These are phyloP conservation scores for Apiotrichum sp. DNA, from an alignment of 1,284 basidiomycete genomes.

Conservation along the genomic window DNA sequence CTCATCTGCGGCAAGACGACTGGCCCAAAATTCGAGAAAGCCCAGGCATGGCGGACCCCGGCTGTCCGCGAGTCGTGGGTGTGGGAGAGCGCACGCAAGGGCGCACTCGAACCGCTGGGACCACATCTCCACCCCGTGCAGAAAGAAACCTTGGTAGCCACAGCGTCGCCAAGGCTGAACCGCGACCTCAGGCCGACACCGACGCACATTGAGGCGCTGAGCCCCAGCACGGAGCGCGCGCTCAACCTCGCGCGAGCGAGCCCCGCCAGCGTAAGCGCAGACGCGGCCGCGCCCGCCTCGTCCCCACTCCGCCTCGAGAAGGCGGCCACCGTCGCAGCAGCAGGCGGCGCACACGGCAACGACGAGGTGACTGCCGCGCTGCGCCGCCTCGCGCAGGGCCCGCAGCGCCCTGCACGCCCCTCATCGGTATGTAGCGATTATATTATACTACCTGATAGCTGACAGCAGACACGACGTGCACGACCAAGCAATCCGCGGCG, in stretches of 20 bases:
- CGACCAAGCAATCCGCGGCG: background rate
- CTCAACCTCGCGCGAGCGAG: conserved; percentile 18
- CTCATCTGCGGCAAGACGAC: conserved; percentile 25
- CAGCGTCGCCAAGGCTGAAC: too few species aligned
- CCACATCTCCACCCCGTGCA: conserved; percentile 14
- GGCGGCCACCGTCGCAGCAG: background rate
- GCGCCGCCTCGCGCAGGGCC: conserved; percentile 10
- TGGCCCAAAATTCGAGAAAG: conserved; percentile 34
- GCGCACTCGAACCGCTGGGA: conserved; percentile 21
- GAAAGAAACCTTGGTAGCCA: background rate
- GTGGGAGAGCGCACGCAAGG: conserved; percentile 28
- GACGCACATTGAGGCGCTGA: conserved; percentile 10
- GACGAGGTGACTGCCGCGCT: conserved; percentile 14
- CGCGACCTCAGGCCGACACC: too few species aligned
- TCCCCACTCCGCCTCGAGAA: background rate
- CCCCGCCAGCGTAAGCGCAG: background rate
- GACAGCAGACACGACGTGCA: conserved; percentile 8
- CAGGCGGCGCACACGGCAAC: background rate
- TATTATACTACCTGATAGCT: too few species aligned
- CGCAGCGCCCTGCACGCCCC: background rate
- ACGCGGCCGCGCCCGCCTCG: background rate
- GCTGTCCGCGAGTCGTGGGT: conserved; percentile 38
- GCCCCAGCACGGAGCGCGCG: conserved; percentile 20
- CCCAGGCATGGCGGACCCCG: conserved; percentile 34
- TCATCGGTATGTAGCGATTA: too few species aligned